These are phyloP conservation scores for Thelonectria olida DNA, from an alignment of 2,329 filamentous ascomycete species.

Conservation along the genomic window DNA sequence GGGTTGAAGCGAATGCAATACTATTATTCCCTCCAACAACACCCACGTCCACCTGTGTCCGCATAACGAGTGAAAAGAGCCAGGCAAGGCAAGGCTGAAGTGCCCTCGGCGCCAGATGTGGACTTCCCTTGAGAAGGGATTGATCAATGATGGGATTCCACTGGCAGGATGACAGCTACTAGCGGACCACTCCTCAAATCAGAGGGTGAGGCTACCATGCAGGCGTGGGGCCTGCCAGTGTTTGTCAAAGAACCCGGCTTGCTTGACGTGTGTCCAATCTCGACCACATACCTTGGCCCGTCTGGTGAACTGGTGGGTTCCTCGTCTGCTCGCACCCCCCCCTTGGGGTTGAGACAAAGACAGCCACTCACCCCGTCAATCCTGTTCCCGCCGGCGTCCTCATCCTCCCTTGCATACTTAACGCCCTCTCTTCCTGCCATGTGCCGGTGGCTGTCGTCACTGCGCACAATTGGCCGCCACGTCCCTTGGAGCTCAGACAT, in stretches of 20 bases:
- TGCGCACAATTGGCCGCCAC: slow-evolving; percentile 42
- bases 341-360: slow-evolving; percentile 40
- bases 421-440: slow-evolving; percentile 50
- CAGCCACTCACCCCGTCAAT: neutral
- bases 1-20: slow-evolving; percentile 35
- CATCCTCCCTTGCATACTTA: slow-evolving; percentile 48
- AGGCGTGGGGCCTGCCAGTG: slow-evolving; percentile 27
- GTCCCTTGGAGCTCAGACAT: slow-evolving; percentile 37
- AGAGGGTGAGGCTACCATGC: slow-evolving; percentile 21
- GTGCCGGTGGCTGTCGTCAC: slow-evolving; percentile 43
- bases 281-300: slow-evolving; percentile 49
- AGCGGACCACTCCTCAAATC: slow-evolving; percentile 23
- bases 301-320: slow-evolving; percentile 32
- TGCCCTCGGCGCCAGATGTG: slow-evolving; percentile 27
- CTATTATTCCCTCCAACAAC: slow-evolving; percentile 27
- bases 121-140: slow-evolving; percentile 41
- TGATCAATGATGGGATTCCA: slow-evolving; percentile 25
- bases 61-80: slow-evolving; percentile 5
- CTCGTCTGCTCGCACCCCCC: slow-evolving; percentile 32
- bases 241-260: slow-evolving; percentile 42
- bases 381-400: slow-evolving; percentile 38
- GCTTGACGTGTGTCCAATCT: slow-evolving; percentile 52
- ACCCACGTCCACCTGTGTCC: neutral
- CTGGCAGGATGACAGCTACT: slow-evolving; percentile 26
- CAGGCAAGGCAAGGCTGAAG: slow-evolving; percentile 37